Percentiles rank a stretch among this genome's conserved stretches.
Conservation (phyloP, 148 eudicot species). For the Amaranthus cruentus region DNA sequence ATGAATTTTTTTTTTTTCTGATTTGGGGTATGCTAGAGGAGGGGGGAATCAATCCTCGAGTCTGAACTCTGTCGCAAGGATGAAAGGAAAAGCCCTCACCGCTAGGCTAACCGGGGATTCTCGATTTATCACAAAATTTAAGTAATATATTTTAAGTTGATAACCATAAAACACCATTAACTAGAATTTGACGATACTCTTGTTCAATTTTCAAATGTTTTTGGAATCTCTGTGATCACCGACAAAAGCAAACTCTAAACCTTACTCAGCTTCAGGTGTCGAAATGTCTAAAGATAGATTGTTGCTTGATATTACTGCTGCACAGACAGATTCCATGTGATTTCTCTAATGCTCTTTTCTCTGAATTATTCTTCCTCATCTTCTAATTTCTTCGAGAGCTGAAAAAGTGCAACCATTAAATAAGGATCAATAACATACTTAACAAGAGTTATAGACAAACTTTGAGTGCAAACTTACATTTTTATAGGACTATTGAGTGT, state of each 20-base stretch:
- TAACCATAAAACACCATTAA: background rate
- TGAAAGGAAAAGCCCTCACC: too few relatives aligned
- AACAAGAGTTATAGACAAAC: background rate
- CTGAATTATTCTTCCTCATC: constrained; percentile 1
- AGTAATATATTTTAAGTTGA: too few relatives aligned
- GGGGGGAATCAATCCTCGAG: too few relatives aligned
- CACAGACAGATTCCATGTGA: background rate
- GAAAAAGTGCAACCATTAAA: constrained; percentile 6
- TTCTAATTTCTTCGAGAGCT: background rate
- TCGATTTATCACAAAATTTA: too few relatives aligned
- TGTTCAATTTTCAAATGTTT: constrained; percentile 1
- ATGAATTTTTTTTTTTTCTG: too few relatives aligned
- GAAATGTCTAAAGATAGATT: background rate
- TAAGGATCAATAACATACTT: background rate
- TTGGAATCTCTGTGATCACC: background rate
- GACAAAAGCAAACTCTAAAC: background rate
- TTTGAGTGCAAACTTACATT: background rate
- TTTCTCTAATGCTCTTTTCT: constrained; percentile 8
- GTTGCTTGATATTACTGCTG: constrained; percentile 3
- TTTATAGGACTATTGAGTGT: background rate
- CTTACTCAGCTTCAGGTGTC: background rate
- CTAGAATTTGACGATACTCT: background rate
- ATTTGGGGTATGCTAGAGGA: too few relatives aligned
- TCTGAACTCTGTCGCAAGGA: too few relatives aligned
- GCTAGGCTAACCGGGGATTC: too few relatives aligned